phyloP scores from a whole-genome alignment of 805 yeast genomes.

The Yamadazyma sp. region DNA sequence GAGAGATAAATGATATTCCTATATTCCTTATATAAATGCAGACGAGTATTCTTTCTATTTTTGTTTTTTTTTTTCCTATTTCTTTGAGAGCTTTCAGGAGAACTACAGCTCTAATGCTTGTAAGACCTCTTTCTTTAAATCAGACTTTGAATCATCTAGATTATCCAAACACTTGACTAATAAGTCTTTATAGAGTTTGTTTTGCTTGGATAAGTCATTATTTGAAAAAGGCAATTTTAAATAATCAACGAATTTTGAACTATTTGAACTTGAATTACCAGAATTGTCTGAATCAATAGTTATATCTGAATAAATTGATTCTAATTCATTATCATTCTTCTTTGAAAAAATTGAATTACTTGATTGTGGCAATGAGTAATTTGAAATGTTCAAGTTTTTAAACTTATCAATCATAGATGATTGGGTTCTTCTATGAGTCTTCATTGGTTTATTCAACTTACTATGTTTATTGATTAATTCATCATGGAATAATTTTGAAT shows the following conservation, averaged over 20 bases:
- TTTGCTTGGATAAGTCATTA: conserved; percentile 3
- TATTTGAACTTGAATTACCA: conserved; percentile 1
- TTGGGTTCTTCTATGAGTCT: conserved; percentile 13
- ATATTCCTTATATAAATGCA: background rate
- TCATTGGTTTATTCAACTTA: conserved; percentile 10
- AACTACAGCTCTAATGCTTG: conserved; percentile 2
- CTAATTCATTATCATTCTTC: conserved; percentile 16
- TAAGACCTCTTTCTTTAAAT: conserved; percentile 9
- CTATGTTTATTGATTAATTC: background rate
- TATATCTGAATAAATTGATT: conserved; percentile 28
- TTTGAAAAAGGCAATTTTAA: conserved; percentile 9
- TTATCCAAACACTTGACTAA: conserved; percentile 9
- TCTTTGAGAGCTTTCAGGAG: too few relatives aligned
- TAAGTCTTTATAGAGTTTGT: conserved; percentile 8
- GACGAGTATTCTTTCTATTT: too few relatives aligned
- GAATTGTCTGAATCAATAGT: conserved; percentile 8
- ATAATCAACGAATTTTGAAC: conserved; percentile 9
- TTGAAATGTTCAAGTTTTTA: conserved; percentile 21
- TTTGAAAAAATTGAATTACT: conserved; percentile 10
- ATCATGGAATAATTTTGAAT: conserved; percentile 23
- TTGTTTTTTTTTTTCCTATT: too few relatives aligned
- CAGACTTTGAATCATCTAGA: conserved; percentile 5
- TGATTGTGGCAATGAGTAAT: conserved; percentile 10
- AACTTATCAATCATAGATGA: conserved; percentile 27
- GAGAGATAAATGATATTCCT: background rate